Evolutionary conservation across 192 early-diverging fungal genomes (phyloP).

Genomic region (Mortierella antarctica): DNA sequence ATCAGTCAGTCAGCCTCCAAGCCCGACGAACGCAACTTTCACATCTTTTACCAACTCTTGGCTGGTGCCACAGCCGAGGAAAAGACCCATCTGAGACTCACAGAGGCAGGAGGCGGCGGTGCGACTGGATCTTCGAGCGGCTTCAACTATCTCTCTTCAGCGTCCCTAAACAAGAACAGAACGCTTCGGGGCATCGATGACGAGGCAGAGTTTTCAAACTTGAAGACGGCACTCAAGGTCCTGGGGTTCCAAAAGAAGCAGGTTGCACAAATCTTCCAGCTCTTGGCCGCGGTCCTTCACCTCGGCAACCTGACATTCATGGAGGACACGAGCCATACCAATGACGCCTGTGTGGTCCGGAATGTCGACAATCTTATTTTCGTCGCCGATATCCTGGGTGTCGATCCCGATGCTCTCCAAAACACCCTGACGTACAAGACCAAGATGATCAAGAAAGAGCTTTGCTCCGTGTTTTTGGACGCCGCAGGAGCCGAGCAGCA

Average conservation of each 20-base stretch:
- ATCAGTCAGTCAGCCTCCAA: conserved; percentile 65
- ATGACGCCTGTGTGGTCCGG: conserved; percentile 81
- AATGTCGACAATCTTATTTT: conserved; percentile 82
- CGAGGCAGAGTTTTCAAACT: conserved; percentile 68
- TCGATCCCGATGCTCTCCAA: conserved; percentile 76
- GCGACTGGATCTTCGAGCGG: conserved; percentile 5
- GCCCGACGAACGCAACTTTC: conserved; percentile 86
- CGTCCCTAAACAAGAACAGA: conserved; percentile 64
- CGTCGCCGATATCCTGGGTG: conserved; percentile 85
- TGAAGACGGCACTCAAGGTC: conserved; percentile 85
- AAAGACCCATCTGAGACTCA: conserved; percentile 76
- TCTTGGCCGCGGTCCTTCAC: conserved; percentile 86
- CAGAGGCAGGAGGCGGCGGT: conserved; percentile 57
- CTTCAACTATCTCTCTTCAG: conserved; percentile 68
- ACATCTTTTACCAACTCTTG: conserved; percentile 95
- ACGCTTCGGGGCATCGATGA: conserved; percentile 64
- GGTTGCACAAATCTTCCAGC: conserved; percentile 86
- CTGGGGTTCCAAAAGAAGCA: conserved; percentile 86
- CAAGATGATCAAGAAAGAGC: conserved; percentile 82
- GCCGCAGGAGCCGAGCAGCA: conserved; percentile 74
- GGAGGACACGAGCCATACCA: conserved; percentile 69
- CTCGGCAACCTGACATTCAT: conserved; percentile 90
- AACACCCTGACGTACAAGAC: conserved; percentile 85
- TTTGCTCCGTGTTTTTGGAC: conserved; percentile 86
- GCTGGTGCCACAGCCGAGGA: conserved; percentile 86